Conservation (phyloP, 2,329 filamentous ascomycete species). For the Chaetomiaceae sp. region DNA sequence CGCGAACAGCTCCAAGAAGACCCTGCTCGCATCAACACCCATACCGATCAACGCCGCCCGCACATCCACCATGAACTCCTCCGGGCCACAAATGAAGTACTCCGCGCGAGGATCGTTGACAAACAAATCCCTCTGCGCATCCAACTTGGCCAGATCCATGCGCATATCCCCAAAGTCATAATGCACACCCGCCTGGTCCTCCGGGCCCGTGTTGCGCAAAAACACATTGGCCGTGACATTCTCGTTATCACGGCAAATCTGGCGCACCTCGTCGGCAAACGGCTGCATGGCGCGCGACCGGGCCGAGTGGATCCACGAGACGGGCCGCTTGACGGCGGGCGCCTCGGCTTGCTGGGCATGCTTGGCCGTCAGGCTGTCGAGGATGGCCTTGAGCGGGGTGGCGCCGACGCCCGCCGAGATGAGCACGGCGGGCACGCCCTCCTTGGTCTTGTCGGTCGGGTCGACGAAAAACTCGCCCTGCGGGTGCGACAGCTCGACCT, state of each 20-base stretch:
- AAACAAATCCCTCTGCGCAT: constrained; percentile 50
- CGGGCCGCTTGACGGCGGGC: constrained; percentile 37
- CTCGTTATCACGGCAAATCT: constrained; percentile 38
- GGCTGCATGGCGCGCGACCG: constrained; percentile 48
- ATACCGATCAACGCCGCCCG: constrained; percentile 47
- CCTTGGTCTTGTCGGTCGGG: constrained; percentile 36
- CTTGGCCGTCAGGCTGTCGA: constrained; percentile 49
- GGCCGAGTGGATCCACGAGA: constrained; percentile 62
- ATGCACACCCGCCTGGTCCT: constrained; percentile 41
- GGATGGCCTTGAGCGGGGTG: constrained; percentile 62
- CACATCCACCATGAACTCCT: constrained; percentile 62
- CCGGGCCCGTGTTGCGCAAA: constrained; percentile 43
- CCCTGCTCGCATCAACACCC: constrained; percentile 55
- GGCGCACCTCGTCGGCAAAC: constrained; percentile 49
- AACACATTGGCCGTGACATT: constrained; percentile 56
- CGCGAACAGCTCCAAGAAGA: constrained; percentile 66
- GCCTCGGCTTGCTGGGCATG: constrained; percentile 11
- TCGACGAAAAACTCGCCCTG: constrained; percentile 61
- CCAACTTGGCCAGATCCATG: constrained; percentile 54
- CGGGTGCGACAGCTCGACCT: constrained; percentile 52
- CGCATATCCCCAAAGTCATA: constrained; percentile 54
- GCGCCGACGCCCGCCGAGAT: constrained; percentile 66
- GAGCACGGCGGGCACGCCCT: constrained; percentile 54
- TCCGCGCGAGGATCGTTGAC: constrained; percentile 50
- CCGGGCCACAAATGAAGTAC: constrained; percentile 71